Evolutionary conservation across 257 asterid species (phyloP), one percentile per base, ranked within the genome.

Genomic region (Fraxinus quadrangulata): DNA sequence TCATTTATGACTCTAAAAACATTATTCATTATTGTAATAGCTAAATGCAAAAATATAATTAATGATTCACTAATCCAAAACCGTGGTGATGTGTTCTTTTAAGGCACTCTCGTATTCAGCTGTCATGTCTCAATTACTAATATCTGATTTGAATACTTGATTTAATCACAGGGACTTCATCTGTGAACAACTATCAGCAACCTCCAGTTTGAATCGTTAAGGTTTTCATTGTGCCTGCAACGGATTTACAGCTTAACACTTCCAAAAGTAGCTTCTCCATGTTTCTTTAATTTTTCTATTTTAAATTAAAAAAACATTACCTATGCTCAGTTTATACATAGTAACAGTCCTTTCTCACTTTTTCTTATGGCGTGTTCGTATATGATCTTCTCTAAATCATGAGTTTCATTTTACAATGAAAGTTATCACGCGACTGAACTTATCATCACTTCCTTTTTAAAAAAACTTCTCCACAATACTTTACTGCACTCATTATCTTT

Each of bases 231-330:
- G 31, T 3, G 33, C 68, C 68, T 23, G 68, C 30, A 59, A 59
- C 1, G 26, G 13, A 59, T 21, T 19, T 21, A 59, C 31, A 59
- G 28, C 68, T 61, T 61, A 61, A 61, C 33, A 24, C 17, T 61
- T 61, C 68, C 68, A 61, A 61, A 61, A 61, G 68, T 61, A 61
- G 68, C 5, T 61, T 61, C 30, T 61, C 33, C 68, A 21, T 61
- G 33, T 61, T 61, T 24, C 30, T 61, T 61, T 61, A 61, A 21
- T 8, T 61, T 61, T 24, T 24, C 31, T 24, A 21, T 10, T 9
- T 61, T 24, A 19, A 56, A n/a, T n/a, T 21, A 21, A 56, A 56
- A 21, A 56, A 56, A 47, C 65, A 5, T n/a, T 19, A n/a, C 28
- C 66, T 19, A 56, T 7, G 26, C 68, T 61, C 16, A 5, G 14